Evolutionary conservation across 2,329 filamentous ascomycete genomes (phyloP), one percentile per base, ranked within the genome.

Genomic region (Ophiocordyceps unilateralis): DNA sequence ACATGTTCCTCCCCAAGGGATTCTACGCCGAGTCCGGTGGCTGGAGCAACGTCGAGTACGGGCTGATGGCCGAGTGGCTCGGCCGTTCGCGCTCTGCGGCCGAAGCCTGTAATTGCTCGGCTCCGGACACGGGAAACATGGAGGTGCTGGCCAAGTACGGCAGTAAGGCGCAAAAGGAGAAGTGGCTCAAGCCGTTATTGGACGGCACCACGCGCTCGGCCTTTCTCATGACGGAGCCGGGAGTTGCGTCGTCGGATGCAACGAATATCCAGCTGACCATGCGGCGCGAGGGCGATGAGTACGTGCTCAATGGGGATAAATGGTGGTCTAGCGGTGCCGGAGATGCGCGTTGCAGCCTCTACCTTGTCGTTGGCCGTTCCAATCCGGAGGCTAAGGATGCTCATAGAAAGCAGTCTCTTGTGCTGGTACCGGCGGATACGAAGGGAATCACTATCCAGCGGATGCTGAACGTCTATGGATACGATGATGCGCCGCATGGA

Each of bases 241-340:
- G 86, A 53, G 74, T 93, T 38, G 87, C 88, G 5, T 88, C 82
- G 19, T 88, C 81, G 41, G 89, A 96, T 67, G 91, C 91, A 5
- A 93, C 79, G 45, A 96, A 98, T 59, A 94, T 94, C 50, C 72
- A 87, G 64, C 69, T 98, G 58, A 74, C 71, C 46, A 95, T 98
- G 58, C 73, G 68, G 50, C 77, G 75, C 45, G 86, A 95, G 50
- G 89, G 88, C 11, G 77, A 91, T 55, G 77, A 91, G 53, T 95
- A 91, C 58, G 78, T 96, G 17, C 72, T 98, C 43, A 95, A 96
- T 57, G 91, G 91, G 45, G 54, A 89, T 76, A 98, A 98, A 85
- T 98, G 91, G 91, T 98, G 91, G 91, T 93, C 86, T 23, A 93
- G 85, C 49, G 91, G 91, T 50, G 87, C 88, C 17, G 91, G 91